A percentile compares a stretch with the other conserved stretches of the same genome.
Evolutionary conservation across 1,284 basidiomycete genomes (phyloP).

Genomic region (Singerocomus inundabilis): DNA sequence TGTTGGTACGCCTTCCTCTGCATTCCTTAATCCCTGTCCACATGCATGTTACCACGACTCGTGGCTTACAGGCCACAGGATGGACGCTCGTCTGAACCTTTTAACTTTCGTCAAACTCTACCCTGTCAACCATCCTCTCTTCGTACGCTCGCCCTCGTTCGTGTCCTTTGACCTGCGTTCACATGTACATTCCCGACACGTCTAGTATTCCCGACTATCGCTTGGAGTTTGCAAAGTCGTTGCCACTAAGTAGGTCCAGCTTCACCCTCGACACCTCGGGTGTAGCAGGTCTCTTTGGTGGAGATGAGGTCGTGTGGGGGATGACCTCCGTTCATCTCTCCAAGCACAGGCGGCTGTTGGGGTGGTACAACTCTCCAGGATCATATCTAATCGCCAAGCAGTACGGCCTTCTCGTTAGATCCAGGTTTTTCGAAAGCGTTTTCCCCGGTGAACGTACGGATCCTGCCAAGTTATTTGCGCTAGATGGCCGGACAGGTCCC

Average conservation of each 20-base stretch:
- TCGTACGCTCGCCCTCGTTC: constrained; percentile 4
- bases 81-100: too few species aligned
- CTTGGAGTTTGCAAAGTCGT: constrained; percentile 10
- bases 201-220: constrained; percentile 17
- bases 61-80: too few species aligned
- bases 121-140: constrained; percentile 1
- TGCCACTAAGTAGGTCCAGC: constrained; percentile 18
- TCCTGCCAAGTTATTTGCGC: constrained; percentile 28
- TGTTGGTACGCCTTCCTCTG: too few species aligned
- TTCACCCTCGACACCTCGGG: constrained; percentile 32
- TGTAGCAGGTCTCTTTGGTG: too few species aligned
- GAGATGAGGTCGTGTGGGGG: too few species aligned
- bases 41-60: too few species aligned
- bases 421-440: constrained; percentile 30
- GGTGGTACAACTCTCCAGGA: constrained; percentile 38
- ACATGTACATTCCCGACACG: constrained; percentile 24
- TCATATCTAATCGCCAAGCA: constrained; percentile 33
- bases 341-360: constrained; percentile 28
- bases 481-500: constrained; percentile 30
- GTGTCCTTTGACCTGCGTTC: not conserved
- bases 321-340: constrained; percentile 37
- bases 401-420: constrained; percentile 28
- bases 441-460: constrained; percentile 32
- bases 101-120: too few species aligned
- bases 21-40: too few species aligned